Evolutionary conservation across 345 rosid species (phyloP), one percentile per base, ranked within the genome.

Genomic region (Draba incana): DNA sequence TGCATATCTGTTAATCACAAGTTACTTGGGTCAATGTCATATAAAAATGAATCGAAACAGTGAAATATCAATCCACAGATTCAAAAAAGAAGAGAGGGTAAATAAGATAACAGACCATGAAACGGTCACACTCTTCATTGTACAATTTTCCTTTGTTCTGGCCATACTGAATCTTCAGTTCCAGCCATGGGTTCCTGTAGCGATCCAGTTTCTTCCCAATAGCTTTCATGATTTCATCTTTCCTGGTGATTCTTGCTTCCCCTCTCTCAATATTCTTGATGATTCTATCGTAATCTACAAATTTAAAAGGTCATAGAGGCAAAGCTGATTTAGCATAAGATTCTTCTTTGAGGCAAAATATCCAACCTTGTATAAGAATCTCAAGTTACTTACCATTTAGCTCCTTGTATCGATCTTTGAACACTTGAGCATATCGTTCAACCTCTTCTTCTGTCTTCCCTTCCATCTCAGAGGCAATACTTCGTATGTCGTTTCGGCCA

Each of bases 171-270:
- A 94, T 89, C 90, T 91, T 94, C 84, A 94, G 71, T 74, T 94
- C 99, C 67, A 86, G 88, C 98, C 98, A 94, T 2, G 99, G 96
- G 74, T 94, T 94, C 80, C 86, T 91, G 88, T 91, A 94, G 45
- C 98, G 96, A 68, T 94, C 99, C 84, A 94, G 75, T 66, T 94
- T 94, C 90, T 89, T 91, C 55, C 98, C 96, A 51, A 94, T 88
- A 53, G 97, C 99, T 82, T 91, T 93, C 98, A 93, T 93, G 70
- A 93, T 93, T 82, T 93, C 97, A 73, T 93, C 98, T 80, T 89
- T 94, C 38, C 96, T 89, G 59, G 97, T 85, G 70, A 91, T 94
- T 76, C 98, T 86, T 44, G 92, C 96, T 79, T 94, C 99, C 30
- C 99, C 99, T 50, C 97, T 77, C 79, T 94, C 98, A 74, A 94